Conservation (phyloP, 192 early-diverging fungal genomes). For the Mortierella hygrophila region DNA sequence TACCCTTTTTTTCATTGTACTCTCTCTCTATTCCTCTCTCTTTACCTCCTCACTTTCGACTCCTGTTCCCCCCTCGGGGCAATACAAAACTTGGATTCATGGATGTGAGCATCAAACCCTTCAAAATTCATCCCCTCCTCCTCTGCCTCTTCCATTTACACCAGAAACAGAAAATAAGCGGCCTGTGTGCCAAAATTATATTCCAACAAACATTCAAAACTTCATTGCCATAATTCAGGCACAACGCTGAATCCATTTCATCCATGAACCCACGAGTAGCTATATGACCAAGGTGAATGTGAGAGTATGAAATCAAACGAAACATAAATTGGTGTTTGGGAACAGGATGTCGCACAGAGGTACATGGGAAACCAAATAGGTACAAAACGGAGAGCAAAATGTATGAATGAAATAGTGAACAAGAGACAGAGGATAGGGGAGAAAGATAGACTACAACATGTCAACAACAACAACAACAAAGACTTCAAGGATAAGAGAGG, state of each 20-base stretch:
- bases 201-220: no score
- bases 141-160: not conserved
- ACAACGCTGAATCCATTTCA: not conserved
- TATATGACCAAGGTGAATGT: not conserved
- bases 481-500: not conserved
- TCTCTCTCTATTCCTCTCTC: not conserved
- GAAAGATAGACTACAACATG: no score
- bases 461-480: not conserved
- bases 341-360: not conserved
- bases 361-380: not conserved
- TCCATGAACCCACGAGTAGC: not conserved
- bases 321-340: slow-evolving; percentile 7
- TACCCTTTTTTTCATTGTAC: not conserved
- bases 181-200: not conserved
- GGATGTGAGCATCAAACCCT: not conserved
- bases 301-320: not conserved
- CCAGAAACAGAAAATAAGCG: not conserved
- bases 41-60: not conserved
- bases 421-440: not conserved
- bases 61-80: not conserved
- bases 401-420: not conserved
- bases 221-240: no score
- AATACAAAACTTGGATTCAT: not conserved
- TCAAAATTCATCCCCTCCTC: not conserved
- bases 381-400: slow-evolving; percentile 1